Evolutionary conservation across 139 green algal species (phyloP).

Genomic region (Volvox africanus): DNA sequence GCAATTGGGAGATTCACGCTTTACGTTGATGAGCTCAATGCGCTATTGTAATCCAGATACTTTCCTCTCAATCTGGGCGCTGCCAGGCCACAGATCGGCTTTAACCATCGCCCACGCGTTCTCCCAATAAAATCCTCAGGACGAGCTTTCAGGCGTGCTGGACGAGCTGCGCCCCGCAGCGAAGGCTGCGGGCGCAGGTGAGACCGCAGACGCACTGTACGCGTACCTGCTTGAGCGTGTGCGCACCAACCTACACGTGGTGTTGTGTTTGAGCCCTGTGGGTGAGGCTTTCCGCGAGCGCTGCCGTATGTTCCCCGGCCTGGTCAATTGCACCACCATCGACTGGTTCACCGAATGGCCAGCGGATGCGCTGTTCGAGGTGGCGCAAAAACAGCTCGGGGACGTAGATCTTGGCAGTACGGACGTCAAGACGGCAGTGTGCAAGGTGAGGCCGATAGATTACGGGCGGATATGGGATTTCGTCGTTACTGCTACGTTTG

Average conservation of each 20-base stretch:
- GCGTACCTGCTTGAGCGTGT: constrained; percentile 86
- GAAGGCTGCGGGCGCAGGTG: constrained; percentile 68
- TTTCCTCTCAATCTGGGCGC: too few species aligned
- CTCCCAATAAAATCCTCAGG: constrained; percentile 38
- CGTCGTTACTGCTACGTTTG: too few species aligned
- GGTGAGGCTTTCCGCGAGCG: constrained; percentile 86
- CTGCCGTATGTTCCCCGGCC: constrained; percentile 83
- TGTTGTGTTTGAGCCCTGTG: constrained; percentile 85
- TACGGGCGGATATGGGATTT: too few species aligned
- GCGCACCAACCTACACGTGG: constrained; percentile 82
- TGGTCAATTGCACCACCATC: constrained; percentile 91
- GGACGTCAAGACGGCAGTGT: constrained; percentile 75
- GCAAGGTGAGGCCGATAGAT: constrained; percentile 58
- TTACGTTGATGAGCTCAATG: too few species aligned
- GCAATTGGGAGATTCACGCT: too few species aligned
- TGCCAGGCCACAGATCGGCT: background rate
- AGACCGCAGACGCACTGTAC: constrained; percentile 80
- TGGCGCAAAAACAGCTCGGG: constrained; percentile 72
- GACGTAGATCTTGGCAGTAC: constrained; percentile 66
- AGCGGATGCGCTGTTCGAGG: constrained; percentile 80
- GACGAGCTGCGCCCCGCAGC: constrained; percentile 80
- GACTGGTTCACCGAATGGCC: constrained; percentile 93
- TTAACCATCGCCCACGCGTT: too few species aligned
- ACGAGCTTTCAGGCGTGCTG: constrained; percentile 82
- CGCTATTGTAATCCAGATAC: background rate